Evolutionary conservation across 2,329 filamentous ascomycete species (phyloP), one percentile per base, ranked within the genome.

Genomic region (Rasamsonia emersonii): DNA sequence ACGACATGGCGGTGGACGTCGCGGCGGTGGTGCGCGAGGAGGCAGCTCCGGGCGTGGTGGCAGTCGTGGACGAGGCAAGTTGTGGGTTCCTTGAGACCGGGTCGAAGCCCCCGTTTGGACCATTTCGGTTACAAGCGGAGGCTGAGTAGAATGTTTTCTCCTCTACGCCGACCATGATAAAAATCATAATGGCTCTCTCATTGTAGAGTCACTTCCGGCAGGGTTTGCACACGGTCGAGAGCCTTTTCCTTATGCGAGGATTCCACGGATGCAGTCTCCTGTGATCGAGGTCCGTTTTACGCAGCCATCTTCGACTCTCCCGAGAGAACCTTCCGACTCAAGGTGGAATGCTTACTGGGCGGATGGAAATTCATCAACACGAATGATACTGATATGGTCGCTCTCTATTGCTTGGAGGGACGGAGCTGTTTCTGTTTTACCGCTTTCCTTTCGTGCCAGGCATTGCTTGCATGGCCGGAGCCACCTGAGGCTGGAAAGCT

Each of bases 51-150:
- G 51, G 23, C 53, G 59, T 38, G 59, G 59, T 25, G 48, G 44
- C 38, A 46, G 45, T 28, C 56, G 60, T 38, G 60, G 60, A 17
- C 58, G 58, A 35, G 60, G 60, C 18, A 64, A 61, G 33, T 49
- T 64, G 25, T 64, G 60, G 60, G 60, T 63, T 56, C 60, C 60
- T 56, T 64, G 58, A 63, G 42, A 7, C 8, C 8, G 20, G 8
- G 20, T 23, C n/a, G 20, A 8, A 7, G 8, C n/a, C 20, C 20
- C n/a, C n/a, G 20, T 23, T 23, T 23, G 20, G n/a, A 7, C n/a
- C n/a, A n/a, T n/a, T n/a, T 23, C 20, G 20, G 20, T n/a, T 8
- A 23, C 20, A 23, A 8, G 8, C 8, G 20, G 20, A 23, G n/a
- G n/a, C 20, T n/a, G 8, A 23, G 20, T 23, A n/a, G n/a, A n/a